Percentiles rank a stretch among this genome's conserved stretches.
Evolutionary conservation across 2,329 filamentous ascomycete genomes (phyloP).

Genomic region (Cladophialophora yegresii): DNA sequence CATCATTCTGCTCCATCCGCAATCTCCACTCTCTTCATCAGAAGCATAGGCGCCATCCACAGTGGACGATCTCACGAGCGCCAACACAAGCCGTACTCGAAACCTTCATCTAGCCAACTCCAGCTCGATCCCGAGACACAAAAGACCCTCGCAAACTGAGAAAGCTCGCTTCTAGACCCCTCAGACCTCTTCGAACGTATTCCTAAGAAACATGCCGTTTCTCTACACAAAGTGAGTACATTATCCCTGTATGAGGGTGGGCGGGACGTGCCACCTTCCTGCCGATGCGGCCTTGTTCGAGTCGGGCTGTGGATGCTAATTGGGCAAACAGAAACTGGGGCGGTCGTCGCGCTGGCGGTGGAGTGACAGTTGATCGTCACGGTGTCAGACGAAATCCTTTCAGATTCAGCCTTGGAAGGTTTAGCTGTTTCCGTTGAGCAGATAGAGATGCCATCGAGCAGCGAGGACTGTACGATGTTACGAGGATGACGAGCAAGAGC

Average conservation of each 20-base stretch:
- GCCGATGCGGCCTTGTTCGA: too few relatives aligned
- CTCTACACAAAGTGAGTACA: constrained; percentile 41
- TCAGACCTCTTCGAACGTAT: neutral
- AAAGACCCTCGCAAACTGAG: neutral
- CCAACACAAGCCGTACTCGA: neutral
- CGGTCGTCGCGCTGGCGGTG: constrained; percentile 48
- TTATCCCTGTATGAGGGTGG: neutral
- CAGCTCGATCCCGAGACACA: neutral
- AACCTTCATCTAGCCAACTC: neutral
- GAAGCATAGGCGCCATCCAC: neutral
- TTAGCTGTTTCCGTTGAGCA: constrained; percentile 56
- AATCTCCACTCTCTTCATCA: neutral
- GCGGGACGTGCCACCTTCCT: neutral
- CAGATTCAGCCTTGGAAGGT: constrained; percentile 52
- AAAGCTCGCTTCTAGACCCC: neutral
- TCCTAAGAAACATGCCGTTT: constrained; percentile 33
- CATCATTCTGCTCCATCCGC: neutral
- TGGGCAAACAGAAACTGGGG: constrained; percentile 37
- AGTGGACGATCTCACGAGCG: neutral
- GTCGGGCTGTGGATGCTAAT: neutral
- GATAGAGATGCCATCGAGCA: neutral
- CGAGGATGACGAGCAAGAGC: neutral
- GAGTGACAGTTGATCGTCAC: constrained; percentile 55
- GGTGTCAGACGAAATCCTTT: constrained; percentile 56
- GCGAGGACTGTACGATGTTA: neutral